Conservation (phyloP, 73 alveolate species). For the Effrenium voratum region DNA sequence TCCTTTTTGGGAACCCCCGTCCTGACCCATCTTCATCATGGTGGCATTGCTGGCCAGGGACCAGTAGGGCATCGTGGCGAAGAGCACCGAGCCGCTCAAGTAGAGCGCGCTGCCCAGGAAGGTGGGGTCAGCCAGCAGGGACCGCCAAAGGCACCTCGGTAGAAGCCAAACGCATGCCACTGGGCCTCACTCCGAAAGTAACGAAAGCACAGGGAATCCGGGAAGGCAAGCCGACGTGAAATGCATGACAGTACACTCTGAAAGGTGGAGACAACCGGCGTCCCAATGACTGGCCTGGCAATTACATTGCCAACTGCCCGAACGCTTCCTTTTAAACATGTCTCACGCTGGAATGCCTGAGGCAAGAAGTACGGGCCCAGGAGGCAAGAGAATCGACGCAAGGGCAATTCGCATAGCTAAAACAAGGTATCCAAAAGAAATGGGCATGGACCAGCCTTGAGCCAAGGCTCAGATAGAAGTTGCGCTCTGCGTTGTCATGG, state of each 20-base stretch:
- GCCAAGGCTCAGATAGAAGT: slow-evolving; percentile 38
- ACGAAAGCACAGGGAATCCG: background rate
- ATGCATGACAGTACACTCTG: too few species aligned
- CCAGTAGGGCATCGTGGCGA: slow-evolving; percentile 86
- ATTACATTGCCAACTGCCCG: too few species aligned
- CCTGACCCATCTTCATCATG: slow-evolving; percentile 71
- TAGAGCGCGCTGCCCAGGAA: slow-evolving; percentile 77
- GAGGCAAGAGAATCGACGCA: too few species aligned
- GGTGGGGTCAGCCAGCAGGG: slow-evolving; percentile 45
- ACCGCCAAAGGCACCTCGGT: slow-evolving; percentile 59
- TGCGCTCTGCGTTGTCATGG: slow-evolving; percentile 82
- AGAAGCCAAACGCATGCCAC: background rate
- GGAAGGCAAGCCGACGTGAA: background rate
- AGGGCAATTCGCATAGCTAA: too few species aligned
- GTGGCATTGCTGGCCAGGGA: slow-evolving; percentile 51
- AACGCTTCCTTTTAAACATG: too few species aligned
- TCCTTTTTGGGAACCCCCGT: too few species aligned
- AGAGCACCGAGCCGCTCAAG: slow-evolving; percentile 73
- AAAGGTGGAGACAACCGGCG: too few species aligned
- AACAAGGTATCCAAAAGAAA: too few species aligned
- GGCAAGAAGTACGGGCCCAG: too few species aligned
- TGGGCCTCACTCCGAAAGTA: background rate
- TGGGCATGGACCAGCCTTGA: background rate
- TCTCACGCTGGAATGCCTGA: too few species aligned
- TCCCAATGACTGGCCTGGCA: too few species aligned